These are phyloP conservation scores for Epichloe uncinata DNA, from an alignment of 2,329 filamentous ascomycete species.

Conservation along the genomic window DNA sequence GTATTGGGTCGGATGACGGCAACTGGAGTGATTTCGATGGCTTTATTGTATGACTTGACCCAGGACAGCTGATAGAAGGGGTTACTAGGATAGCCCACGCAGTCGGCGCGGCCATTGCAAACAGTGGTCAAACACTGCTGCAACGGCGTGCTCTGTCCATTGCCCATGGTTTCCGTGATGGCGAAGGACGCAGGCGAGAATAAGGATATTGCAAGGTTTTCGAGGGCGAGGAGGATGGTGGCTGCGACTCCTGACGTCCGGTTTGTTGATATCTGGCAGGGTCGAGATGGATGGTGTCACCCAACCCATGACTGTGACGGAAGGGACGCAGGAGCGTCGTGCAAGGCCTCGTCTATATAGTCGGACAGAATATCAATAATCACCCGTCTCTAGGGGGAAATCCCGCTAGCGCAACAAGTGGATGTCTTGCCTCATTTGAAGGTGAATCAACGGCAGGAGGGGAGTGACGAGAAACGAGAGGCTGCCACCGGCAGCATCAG, in stretches of 20 bases:
- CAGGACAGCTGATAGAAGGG: conserved; percentile 33
- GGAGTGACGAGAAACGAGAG: no score
- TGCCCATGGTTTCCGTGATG: conserved; percentile 25
- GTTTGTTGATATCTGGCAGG: background rate
- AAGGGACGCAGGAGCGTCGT: background rate
- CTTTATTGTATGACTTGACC: conserved; percentile 41
- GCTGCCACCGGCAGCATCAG: no score
- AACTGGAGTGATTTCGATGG: conserved; percentile 33
- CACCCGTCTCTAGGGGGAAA: background rate
- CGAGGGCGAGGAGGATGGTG: background rate
- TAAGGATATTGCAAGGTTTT: background rate
- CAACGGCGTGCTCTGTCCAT: conserved; percentile 26
- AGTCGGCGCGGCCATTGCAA: conserved; percentile 30
- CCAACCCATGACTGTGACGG: background rate
- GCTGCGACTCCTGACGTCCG: background rate
- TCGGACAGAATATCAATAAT: background rate
- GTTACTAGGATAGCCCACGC: conserved; percentile 32
- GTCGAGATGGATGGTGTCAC: background rate
- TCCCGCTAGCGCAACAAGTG: background rate
- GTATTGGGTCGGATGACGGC: conserved; percentile 43
- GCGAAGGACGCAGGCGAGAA: background rate
- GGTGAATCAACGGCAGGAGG: no score
- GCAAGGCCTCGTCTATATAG: background rate
- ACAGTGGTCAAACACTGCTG: conserved; percentile 32
- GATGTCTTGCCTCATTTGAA: no score